Evolutionary conservation across 129 eudicot species (phyloP).

Genomic region (Tagetes erecta): DNA sequence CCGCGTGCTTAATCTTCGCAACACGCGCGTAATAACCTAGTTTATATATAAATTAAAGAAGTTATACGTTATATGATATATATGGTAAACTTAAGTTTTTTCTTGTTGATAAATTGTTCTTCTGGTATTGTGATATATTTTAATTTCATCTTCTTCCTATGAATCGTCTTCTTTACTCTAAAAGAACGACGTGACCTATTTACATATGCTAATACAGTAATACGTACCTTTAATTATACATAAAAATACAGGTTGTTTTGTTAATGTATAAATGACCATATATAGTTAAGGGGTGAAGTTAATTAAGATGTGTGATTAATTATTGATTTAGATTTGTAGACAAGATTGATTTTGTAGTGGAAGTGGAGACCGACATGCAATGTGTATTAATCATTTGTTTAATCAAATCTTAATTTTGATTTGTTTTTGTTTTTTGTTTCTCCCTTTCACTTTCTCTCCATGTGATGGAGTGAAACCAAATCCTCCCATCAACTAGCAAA

Average conservation of each 20-base stretch:
- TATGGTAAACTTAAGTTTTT: no score
- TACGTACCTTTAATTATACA: background rate
- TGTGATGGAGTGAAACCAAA: conserved; percentile 40
- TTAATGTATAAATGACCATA: no score
- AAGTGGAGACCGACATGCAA: conserved; percentile 22
- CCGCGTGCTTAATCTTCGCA: no score
- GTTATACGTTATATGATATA: no score
- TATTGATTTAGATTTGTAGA: conserved; percentile 15
- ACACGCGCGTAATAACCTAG: no score
- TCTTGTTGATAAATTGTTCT: no score
- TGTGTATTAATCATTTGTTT: conserved; percentile 9
- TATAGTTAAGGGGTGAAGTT: background rate
- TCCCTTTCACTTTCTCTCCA: conserved; percentile 32
- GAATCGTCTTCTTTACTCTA: background rate
- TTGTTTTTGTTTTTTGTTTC: conserved; percentile 31
- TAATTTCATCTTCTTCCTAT: background rate
- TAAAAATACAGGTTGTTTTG: background rate
- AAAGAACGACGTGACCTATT: background rate
- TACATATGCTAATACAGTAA: background rate
- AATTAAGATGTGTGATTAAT: background rate
- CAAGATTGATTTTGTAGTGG: conserved; percentile 20
- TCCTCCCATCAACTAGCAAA: conserved; percentile 35
- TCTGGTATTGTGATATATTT: no score
- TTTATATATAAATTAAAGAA: no score
- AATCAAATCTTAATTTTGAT: conserved; percentile 22